Base-by-base conservation (phyloP, 768 basidiomycete genomes). In the Collybia sp. region DNA sequence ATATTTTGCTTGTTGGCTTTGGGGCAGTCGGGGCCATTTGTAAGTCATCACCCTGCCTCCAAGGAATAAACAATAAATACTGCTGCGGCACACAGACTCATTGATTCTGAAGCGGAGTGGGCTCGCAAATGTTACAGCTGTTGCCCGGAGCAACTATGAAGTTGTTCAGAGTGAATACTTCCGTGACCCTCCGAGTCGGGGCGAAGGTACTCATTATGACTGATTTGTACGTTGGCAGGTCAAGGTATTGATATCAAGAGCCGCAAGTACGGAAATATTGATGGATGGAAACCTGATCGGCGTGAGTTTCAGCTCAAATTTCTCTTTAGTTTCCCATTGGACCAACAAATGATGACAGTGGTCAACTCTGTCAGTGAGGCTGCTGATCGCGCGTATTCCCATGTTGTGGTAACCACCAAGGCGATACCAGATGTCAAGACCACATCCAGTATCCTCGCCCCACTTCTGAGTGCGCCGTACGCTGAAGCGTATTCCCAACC, bases 81-180 rank as follows among this genome's bases (percentile, higher is more conserved):
- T 40, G 44, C 9, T 25, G 36, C 35, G 3, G 12, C 32, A 11
- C 44, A 25, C 8, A 85, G 82, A 82, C 55, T 72, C 81, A 1
- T 66, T 75, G 42, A 69, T 83, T 44, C 64, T 85, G 16, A 69
- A 79, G 49, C 65, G 75, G 48, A 78, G 80, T 53, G 76, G 80
- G 10, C 66, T 73, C 25, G 83, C 76, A 1, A 71, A 77, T 18
- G 80, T 91, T 8, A 89, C 88, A 1, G 82, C 71, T 13, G 83
- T 90, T 1, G 88, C 87, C 1, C 64, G 88, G 45, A 80, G 85
- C 42, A 86, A 88, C 48, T 85, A 77, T 56, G 72, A 80, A 11
- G 62, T 68, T 2, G 71, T 81, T 11, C 66, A 71, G n/a, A 66
- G 80, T 79, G 44, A 48, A 63, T 49, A 17, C 6, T n/a, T n/a